A percentile compares a stretch with the other conserved stretches of the same genome.
phyloP scores from a whole-genome alignment of 2,329 filamentous ascomycete species.

The Dactylella cylindrospora region DNA sequence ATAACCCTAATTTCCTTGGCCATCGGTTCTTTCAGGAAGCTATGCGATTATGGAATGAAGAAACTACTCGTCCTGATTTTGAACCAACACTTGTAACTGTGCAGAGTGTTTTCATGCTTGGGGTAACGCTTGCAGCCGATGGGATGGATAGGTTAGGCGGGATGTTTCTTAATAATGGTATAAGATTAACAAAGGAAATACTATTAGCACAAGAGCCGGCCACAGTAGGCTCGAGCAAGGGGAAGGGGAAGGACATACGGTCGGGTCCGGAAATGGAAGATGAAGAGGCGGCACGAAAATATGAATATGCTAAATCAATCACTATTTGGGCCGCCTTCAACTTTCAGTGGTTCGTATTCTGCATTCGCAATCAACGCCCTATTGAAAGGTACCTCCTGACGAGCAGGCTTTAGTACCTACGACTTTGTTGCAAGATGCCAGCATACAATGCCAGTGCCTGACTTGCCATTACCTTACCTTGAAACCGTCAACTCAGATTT shows the following conservation, averaged over 20 bases:
- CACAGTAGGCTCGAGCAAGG: neutral
- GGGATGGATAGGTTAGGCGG: conserved; percentile 33
- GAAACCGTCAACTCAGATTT: conserved; percentile 1
- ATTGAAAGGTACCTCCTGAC: neutral
- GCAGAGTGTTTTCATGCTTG: conserved; percentile 26
- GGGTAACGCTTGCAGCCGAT: conserved; percentile 22
- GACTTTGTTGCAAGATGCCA: conserved; percentile 14
- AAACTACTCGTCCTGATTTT: neutral
- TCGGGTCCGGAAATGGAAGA: neutral
- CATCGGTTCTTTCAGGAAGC: conserved; percentile 37
- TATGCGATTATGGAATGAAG: conserved; percentile 35
- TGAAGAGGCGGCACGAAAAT: conserved; percentile 29
- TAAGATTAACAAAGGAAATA: conserved; percentile 16
- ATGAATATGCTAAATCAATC: conserved; percentile 19
- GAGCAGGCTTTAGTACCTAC: conserved; percentile 8
- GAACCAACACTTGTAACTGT: conserved; percentile 25
- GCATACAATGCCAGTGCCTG: conserved; percentile 27
- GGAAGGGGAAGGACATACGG: conserved; percentile 20
- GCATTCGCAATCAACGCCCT: neutral
- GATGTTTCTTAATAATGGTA: conserved; percentile 33
- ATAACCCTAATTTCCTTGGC: conserved; percentile 30
- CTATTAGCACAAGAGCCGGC: neutral
- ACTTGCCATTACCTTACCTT: conserved; percentile 24
- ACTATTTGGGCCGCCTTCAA: conserved; percentile 27
- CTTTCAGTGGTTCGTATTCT: conserved; percentile 16